Conservation (phyloP, 108 stramenopile genomes). For the Discostella stelligeroides region DNA sequence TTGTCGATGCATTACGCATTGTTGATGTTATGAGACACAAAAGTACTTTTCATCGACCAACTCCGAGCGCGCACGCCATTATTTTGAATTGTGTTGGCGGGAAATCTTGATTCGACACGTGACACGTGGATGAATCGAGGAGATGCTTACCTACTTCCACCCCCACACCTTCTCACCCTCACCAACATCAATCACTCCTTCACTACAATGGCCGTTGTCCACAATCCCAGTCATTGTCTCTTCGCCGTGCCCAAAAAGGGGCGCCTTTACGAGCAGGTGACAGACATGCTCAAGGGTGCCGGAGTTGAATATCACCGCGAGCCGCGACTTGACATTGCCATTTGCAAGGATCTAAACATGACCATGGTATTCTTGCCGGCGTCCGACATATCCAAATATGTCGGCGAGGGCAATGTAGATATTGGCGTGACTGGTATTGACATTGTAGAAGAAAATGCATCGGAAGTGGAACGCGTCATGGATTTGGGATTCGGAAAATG, state of each 20-base stretch:
- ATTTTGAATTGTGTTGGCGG: too few relatives aligned
- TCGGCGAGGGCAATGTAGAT: constrained; percentile 96
- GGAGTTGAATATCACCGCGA: constrained; percentile 93
- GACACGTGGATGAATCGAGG: too few relatives aligned
- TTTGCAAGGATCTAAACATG: constrained; percentile 85
- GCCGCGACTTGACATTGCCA: constrained; percentile 84
- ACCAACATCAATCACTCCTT: too few relatives aligned
- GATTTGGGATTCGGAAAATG: constrained; percentile 96
- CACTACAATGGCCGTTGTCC: too few relatives aligned
- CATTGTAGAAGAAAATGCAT: constrained; percentile 79
- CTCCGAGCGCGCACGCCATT: too few relatives aligned
- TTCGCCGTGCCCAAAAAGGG: constrained; percentile 98
- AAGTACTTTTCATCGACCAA: too few relatives aligned
- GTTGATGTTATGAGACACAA: too few relatives aligned
- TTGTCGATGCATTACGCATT: too few relatives aligned
- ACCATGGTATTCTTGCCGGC: constrained; percentile 96
- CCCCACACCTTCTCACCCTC: too few relatives aligned
- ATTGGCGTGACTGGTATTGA: constrained; percentile 95
- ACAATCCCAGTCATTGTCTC: constrained; percentile 64
- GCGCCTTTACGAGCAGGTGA: constrained; percentile 89
- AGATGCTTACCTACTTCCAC: too few relatives aligned
- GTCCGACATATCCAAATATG: constrained; percentile 94
- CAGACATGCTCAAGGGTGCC: constrained; percentile 90
- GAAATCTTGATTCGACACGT: too few relatives aligned
- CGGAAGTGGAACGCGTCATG: constrained; percentile 85